phyloP scores from a whole-genome alignment of 2,329 filamentous ascomycete species.

The Capronia americana region DNA sequence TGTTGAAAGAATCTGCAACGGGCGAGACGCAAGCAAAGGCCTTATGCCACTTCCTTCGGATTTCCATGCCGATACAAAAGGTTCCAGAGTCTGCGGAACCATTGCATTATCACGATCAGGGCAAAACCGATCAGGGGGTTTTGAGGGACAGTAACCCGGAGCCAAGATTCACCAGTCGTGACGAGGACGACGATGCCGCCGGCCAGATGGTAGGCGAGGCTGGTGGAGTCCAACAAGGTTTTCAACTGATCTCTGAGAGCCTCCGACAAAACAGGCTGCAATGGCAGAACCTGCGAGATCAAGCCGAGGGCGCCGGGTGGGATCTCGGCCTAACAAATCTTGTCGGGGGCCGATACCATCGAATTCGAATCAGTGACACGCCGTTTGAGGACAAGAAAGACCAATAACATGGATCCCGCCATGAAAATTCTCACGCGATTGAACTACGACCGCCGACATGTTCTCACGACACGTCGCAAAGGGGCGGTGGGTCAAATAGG shows the following conservation, averaged over 20 bases:
- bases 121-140: neutral
- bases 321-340: constrained; percentile 34
- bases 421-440: neutral
- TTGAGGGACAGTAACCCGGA: neutral
- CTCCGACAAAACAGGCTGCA: constrained; percentile 24
- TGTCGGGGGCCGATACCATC: constrained; percentile 25
- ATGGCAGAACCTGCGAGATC: constrained; percentile 28
- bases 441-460: neutral
- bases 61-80: constrained; percentile 12
- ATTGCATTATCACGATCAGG: neutral
- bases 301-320: constrained; percentile 34
- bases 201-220: neutral
- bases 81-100: constrained; percentile 37
- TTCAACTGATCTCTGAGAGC: constrained; percentile 24
- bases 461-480: neutral
- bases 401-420: constrained; percentile 21
- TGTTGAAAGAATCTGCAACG: constrained; percentile 65
- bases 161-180: neutral
- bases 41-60: constrained; percentile 63
- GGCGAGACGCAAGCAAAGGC: constrained; percentile 62
- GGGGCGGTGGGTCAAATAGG: constrained; percentile 10
- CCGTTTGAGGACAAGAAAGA: constrained; percentile 29
- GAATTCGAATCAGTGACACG: constrained; percentile 17
- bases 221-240: neutral
- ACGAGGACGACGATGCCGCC: constrained; percentile 5